phyloP scores from a whole-genome alignment of 768 basidiomycete genomes.

The Mrakia blollopis region DNA sequence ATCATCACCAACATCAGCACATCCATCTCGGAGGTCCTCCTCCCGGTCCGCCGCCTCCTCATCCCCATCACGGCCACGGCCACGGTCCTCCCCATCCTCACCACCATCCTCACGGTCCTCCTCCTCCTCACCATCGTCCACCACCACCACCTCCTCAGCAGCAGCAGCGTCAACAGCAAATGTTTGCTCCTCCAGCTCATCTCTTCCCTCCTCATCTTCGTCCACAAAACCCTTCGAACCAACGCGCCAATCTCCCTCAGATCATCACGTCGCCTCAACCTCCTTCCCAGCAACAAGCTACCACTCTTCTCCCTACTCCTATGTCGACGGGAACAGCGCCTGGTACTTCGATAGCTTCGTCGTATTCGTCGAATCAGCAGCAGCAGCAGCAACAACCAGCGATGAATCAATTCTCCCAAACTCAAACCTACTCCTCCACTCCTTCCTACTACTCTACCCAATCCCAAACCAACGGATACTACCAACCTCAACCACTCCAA shows the following conservation, averaged over 20 bases:
- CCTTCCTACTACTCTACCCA: neutral
- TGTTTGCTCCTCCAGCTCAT: neutral
- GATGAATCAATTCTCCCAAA: constrained; percentile 6
- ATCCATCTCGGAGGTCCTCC: constrained; percentile 3
- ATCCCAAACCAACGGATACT: neutral
- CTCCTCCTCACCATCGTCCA: neutral
- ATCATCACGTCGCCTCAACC: constrained; percentile 5
- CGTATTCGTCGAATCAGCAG: neutral
- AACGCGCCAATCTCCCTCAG: constrained; percentile 7
- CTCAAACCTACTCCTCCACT: neutral
- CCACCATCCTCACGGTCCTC: neutral
- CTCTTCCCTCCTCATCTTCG: constrained; percentile 11
- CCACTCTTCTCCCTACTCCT: too few relatives aligned
- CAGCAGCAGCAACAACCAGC: neutral
- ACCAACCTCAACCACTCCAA: neutral
- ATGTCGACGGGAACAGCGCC: neutral
- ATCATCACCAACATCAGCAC: neutral
- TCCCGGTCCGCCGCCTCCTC: too few relatives aligned
- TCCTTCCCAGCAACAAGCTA: too few relatives aligned
- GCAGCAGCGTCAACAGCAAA: neutral
- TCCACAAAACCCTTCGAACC: neutral
- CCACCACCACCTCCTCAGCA: neutral
- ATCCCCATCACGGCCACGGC: too few relatives aligned
- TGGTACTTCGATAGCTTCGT: neutral
- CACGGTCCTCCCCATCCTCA: neutral